A percentile compares a stretch with the other conserved stretches of the same genome.
Evolutionary conservation across 176 grass and related monocot species (phyloP).

Genomic region (Bonia amplexicaulis): DNA sequence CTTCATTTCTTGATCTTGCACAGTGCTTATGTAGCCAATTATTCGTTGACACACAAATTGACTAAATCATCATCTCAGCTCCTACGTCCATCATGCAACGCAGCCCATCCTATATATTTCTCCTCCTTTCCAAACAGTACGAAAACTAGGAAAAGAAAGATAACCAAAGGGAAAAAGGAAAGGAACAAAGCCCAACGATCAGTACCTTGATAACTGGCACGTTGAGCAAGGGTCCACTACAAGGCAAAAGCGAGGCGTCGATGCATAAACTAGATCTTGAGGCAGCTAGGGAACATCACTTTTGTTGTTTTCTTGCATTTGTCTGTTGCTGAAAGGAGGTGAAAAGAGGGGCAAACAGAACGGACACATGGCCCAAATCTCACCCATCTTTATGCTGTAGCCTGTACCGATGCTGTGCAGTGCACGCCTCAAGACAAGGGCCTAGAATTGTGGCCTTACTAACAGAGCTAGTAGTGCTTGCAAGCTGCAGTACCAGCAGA

Average conservation of each 20-base stretch:
- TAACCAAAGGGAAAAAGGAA: not conserved
- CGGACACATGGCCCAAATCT: conserved; percentile 41
- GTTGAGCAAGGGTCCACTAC: not conserved
- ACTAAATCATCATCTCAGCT: not conserved
- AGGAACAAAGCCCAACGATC: conserved; percentile 24
- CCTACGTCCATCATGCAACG: not conserved
- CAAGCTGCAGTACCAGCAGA: not conserved
- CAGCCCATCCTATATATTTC: not conserved
- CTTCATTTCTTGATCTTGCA: not conserved
- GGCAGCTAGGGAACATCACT: conserved; percentile 31
- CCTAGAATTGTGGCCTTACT: conserved; percentile 31
- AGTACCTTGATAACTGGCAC: conserved; percentile 35
- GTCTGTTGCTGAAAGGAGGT: conserved; percentile 34
- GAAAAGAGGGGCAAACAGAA: conserved; percentile 13
- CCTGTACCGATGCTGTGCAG: not conserved
- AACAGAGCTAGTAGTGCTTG: conserved; percentile 17
- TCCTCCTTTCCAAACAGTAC: not conserved
- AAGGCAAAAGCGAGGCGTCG: not conserved
- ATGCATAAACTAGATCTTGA: conserved; percentile 46
- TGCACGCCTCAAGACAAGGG: conserved; percentile 40
- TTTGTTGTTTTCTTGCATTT: conserved; percentile 36
- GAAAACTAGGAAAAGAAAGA: conserved; percentile 24
- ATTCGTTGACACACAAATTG: not conserved
- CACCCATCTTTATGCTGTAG: conserved; percentile 15
- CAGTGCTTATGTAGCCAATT: not conserved